phyloP scores from a whole-genome alignment of 108 stramenopile genomes.

The Bacterosira constricta region DNA sequence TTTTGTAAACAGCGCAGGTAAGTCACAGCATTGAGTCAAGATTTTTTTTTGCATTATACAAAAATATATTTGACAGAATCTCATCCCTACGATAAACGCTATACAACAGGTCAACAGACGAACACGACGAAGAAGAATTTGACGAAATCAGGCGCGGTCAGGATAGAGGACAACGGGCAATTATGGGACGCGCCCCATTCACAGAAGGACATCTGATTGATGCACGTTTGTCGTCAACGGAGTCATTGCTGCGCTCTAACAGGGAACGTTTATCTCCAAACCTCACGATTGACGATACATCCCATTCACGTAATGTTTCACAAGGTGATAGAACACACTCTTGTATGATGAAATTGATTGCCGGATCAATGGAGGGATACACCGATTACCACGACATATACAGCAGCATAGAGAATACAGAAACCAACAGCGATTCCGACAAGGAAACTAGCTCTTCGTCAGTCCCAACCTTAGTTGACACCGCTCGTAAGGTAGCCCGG shows the following conservation, averaged over 20 bases:
- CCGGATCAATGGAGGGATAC: slow-evolving; percentile 2
- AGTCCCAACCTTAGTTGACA: background rate
- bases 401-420: background rate
- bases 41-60: background rate
- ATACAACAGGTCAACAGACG: too few relatives aligned
- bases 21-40: background rate
- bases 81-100: too few relatives aligned
- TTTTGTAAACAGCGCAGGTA: background rate
- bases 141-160: slow-evolving; percentile 1
- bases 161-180: background rate
- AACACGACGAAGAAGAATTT: background rate
- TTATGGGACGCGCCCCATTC: background rate
- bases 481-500: slow-evolving; percentile 8
- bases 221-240: background rate
- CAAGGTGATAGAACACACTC: too few relatives aligned
- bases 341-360: slow-evolving; percentile 10
- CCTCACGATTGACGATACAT: too few relatives aligned
- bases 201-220: too few relatives aligned
- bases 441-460: background rate
- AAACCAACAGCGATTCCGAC: background rate
- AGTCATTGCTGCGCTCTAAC: slow-evolving; percentile 2
- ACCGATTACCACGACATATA: background rate
- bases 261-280: background rate
- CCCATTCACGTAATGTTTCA: too few relatives aligned
- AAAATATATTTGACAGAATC: too few relatives aligned